These are phyloP conservation scores for Zangia roseola DNA, from an alignment of 768 basidiomycete genomes.

Conservation along the genomic window DNA sequence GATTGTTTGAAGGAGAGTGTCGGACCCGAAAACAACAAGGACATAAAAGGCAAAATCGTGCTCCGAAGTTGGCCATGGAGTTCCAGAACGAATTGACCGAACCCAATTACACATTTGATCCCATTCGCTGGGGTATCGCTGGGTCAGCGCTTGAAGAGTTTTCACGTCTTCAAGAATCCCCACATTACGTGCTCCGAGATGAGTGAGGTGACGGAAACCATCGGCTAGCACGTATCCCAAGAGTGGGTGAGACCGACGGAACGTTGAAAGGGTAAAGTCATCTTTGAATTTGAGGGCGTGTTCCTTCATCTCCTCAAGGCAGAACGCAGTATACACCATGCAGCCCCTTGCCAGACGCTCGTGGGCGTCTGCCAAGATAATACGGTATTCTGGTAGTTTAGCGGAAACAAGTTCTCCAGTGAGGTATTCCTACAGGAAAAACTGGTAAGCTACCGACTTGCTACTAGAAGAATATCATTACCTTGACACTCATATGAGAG, in stretches of 20 bases:
- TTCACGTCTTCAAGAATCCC: constrained; percentile 3
- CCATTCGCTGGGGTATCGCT: neutral
- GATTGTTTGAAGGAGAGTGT: neutral
- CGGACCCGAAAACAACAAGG: constrained; percentile 5
- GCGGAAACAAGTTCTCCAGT: neutral
- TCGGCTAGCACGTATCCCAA: constrained; percentile 8
- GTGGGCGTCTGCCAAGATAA: constrained; percentile 8
- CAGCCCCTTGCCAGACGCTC: constrained; percentile 4
- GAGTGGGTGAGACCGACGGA: neutral
- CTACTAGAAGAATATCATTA: neutral
- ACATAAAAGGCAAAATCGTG: constrained; percentile 3
- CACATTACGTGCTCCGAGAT: too few species aligned
- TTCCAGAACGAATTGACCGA: neutral
- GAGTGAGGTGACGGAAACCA: too few species aligned
- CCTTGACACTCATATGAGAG: too few species aligned
- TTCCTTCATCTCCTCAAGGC: constrained; percentile 6
- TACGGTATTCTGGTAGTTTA: constrained; percentile 1
- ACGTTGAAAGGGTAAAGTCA: too few species aligned
- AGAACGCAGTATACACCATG: constrained; percentile 6
- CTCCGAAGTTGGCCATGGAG: constrained; percentile 3
- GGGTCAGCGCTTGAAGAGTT: neutral
- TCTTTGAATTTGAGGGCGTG: too few species aligned
- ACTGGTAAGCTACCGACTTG: too few species aligned
- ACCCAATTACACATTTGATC: neutral
- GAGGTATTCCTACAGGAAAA: constrained; percentile 22